Evolutionary conservation across 768 basidiomycete species (phyloP).

Genomic region (Mycena chlorophos): DNA sequence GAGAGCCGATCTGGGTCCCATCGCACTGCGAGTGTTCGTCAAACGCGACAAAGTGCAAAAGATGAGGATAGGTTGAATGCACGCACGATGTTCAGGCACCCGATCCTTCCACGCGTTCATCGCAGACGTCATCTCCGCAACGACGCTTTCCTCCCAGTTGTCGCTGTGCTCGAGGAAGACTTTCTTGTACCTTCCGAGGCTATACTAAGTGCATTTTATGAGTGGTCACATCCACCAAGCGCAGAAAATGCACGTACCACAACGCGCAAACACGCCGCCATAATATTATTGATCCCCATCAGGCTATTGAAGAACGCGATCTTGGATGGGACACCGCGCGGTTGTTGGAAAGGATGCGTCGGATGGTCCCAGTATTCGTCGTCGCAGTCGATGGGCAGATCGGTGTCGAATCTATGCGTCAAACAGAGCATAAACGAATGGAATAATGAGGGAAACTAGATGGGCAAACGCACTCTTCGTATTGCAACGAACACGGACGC

Average conservation of each 20-base stretch:
- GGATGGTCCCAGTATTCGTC: constrained; percentile 71
- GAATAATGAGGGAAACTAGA: constrained; percentile 3
- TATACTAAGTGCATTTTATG: constrained; percentile 45
- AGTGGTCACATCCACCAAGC: background rate
- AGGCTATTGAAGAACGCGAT: constrained; percentile 57
- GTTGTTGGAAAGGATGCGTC: constrained; percentile 61
- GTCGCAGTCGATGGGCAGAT: constrained; percentile 59
- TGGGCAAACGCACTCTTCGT: constrained; percentile 65
- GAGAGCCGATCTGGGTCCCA: constrained; percentile 35
- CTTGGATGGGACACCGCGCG: constrained; percentile 51
- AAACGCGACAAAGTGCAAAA: background rate
- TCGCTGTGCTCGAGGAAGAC: constrained; percentile 44
- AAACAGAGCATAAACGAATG: background rate
- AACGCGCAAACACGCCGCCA: constrained; percentile 56
- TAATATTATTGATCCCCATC: constrained; percentile 59
- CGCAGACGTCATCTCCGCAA: too few relatives aligned
- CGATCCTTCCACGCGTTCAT: constrained; percentile 76
- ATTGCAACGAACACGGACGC: constrained; percentile 66
- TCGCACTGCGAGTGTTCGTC: background rate
- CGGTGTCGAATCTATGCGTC: constrained; percentile 78
- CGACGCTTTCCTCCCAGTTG: constrained; percentile 62
- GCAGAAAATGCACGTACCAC: constrained; percentile 39
- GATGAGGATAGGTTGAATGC: too few relatives aligned
- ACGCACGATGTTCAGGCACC: constrained; percentile 42
- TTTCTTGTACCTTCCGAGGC: constrained; percentile 62